Percentiles rank a stretch among this genome's conserved stretches.
These are phyloP conservation scores for Claviceps purpurea DNA, from an alignment of 2,329 filamentous ascomycete species.

Conservation along the genomic window DNA sequence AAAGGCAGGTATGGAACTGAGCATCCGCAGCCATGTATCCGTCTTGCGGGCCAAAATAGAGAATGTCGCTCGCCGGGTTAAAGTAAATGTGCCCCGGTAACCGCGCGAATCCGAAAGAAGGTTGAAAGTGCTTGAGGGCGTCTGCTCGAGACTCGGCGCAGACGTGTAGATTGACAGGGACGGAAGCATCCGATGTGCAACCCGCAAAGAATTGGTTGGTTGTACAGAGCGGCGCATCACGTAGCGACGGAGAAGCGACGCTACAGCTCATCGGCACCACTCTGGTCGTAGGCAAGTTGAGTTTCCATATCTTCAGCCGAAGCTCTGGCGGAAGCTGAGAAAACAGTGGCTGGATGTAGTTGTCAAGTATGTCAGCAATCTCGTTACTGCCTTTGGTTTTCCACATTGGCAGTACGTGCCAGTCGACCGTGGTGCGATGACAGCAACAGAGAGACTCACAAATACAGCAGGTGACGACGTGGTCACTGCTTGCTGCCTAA, in stretches of 20 bases:
- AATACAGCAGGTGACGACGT: conserved; percentile 1
- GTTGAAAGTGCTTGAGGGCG: conserved; percentile 26
- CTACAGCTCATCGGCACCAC: conserved; percentile 31
- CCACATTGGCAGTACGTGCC: too few species aligned
- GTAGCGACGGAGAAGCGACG: conserved; percentile 15
- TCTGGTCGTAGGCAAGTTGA: conserved; percentile 28
- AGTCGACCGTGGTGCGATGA: background rate
- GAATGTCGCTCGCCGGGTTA: conserved; percentile 26
- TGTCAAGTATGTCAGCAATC: background rate
- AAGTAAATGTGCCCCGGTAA: conserved; percentile 29
- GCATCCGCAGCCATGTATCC: conserved; percentile 32
- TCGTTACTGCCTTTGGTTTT: background rate
- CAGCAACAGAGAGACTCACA: conserved; percentile 2
- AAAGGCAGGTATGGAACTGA: conserved; percentile 31
- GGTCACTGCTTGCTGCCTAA: background rate
- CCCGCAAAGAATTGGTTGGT: conserved; percentile 14
- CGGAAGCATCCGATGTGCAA: conserved; percentile 27
- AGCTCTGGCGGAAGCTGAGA: conserved; percentile 30
- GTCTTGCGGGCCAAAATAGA: conserved; percentile 32
- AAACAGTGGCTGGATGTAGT: conserved; percentile 25
- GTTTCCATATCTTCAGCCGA: conserved; percentile 33
- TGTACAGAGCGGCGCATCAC: conserved; percentile 3
- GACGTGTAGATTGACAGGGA: conserved; percentile 31
- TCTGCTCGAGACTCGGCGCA: conserved; percentile 33
- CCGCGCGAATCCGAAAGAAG: conserved; percentile 28